Percentiles rank a stretch among this genome's conserved stretches.
phyloP scores from a whole-genome alignment of 1,139 yeast species.

The Taphrina communis region DNA sequence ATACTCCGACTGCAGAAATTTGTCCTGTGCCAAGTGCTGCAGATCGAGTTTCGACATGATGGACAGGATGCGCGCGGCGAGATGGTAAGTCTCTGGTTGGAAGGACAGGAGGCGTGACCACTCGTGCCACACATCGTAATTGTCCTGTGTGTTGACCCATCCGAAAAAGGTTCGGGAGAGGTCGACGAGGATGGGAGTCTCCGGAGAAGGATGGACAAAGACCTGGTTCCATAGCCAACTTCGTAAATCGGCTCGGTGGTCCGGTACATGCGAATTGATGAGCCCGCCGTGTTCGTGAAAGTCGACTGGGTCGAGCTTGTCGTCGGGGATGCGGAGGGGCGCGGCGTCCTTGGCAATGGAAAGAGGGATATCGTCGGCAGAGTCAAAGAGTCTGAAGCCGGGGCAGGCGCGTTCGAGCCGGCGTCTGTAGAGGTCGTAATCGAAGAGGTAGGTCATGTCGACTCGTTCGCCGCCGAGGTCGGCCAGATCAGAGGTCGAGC shows the following conservation, averaged over 20 bases:
- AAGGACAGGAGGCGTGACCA: slow-evolving; percentile 13
- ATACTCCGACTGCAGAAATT: neutral
- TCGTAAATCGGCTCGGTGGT: slow-evolving; percentile 8
- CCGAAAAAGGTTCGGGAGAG: slow-evolving; percentile 1
- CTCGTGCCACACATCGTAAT: slow-evolving; percentile 12
- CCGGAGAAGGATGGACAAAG: neutral
- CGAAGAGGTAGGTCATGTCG: slow-evolving; percentile 21
- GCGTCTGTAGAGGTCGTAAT: slow-evolving; percentile 5
- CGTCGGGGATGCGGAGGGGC: neutral
- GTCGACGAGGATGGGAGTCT: neutral
- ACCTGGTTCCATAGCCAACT: slow-evolving; percentile 3
- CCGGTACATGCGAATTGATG: slow-evolving; percentile 1
- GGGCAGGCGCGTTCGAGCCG: slow-evolving; percentile 21
- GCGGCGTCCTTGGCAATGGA: neutral
- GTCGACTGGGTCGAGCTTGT: slow-evolving; percentile 4
- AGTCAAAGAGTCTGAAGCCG: slow-evolving; percentile 15
- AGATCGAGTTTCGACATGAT: neutral
- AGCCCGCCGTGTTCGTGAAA: slow-evolving; percentile 11
- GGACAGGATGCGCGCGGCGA: slow-evolving; percentile 18
- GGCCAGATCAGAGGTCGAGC: slow-evolving; percentile 4
- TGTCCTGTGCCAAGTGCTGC: neutral
- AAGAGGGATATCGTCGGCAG: slow-evolving; percentile 2
- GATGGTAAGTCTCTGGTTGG: neutral
- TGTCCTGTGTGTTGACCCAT: slow-evolving; percentile 9
- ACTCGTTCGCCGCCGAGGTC: slow-evolving; percentile 4